A percentile compares a stretch with the other conserved stretches of the same genome.
Conservation (phyloP, 2,329 filamentous ascomycete genomes). For the Exophiala lecanii-corni region DNA sequence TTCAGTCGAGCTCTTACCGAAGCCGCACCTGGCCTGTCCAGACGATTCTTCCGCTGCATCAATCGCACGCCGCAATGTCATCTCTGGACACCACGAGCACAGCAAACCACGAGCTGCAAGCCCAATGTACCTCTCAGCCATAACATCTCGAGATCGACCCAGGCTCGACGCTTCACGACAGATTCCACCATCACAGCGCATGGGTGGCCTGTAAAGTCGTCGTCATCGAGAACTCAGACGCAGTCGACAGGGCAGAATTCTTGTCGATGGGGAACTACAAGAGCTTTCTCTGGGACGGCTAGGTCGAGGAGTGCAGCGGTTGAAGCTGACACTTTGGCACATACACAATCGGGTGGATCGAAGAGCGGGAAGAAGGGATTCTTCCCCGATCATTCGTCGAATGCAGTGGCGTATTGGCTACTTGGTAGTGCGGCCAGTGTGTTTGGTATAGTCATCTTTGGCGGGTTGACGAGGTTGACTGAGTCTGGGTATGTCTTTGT, state of each 20-base stretch:
- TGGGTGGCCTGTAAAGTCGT: background rate
- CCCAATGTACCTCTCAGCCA: no score
- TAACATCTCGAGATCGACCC: no score
- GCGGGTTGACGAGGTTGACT: conserved; percentile 85
- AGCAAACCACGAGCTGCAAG: background rate
- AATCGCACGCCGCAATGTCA: conserved; percentile 1
- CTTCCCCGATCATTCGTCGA: conserved; percentile 63
- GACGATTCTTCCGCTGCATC: conserved; percentile 23
- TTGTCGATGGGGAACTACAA: background rate
- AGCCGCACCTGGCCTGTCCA: conserved; percentile 22
- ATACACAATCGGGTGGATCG: background rate
- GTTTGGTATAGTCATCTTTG: conserved; percentile 94
- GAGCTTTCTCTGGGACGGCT: conserved; percentile 12
- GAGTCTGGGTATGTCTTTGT: conserved; percentile 72
- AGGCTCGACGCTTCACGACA: conserved; percentile 4
- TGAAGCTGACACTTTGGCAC: conserved; percentile 1
- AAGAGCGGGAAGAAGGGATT: conserved; percentile 18
- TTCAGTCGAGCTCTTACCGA: conserved; percentile 23
- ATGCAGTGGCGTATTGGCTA: conserved; percentile 84
- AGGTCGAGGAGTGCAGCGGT: conserved; percentile 6
- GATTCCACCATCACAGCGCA: background rate
- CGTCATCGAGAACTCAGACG: background rate
- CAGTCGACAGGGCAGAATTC: background rate
- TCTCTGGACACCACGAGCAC: background rate
- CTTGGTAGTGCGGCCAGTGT: conserved; percentile 86